Evolutionary conservation across 1,284 basidiomycete species (phyloP), one percentile per base, ranked within the genome.

Genomic region (Vanrija pseudolonga): DNA sequence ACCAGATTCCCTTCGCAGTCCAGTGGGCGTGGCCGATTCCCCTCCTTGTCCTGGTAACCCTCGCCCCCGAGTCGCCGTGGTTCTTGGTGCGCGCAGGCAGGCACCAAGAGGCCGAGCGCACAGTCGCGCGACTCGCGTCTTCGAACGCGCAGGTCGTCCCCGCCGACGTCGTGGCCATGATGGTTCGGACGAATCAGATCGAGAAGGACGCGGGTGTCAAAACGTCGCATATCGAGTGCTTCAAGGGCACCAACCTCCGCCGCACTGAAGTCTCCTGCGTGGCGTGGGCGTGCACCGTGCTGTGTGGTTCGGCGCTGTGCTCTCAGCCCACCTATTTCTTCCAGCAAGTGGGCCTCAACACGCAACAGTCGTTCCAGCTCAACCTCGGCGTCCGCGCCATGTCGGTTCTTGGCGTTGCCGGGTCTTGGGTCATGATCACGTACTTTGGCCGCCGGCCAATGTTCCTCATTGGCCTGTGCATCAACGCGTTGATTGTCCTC

Each of bases 161-260:
- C 3, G 26, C 26, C 44, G 32, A 45, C 18, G 8, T 28, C 11
- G 47, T 48, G 18, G 63, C 66, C 18, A 57, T 66, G 44, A 70
- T 69, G 50, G 50, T 51, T 20, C 64, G 66, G 44, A 69, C 68
- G 12, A 57, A 60, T 39, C 62, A 62, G 42, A 45, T 70, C 19
- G 67, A 68, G 48, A 47, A 55, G 26, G 42, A 42, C 14, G 54
- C 55, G 43, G 32, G 42, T 2, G 53, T 45, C 9, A 65, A 67
- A 4, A 41, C 69, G 9, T 63, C 63, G 17, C 79, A 77, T 64
- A 50, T 64, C 15, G 76, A 80, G 57, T 80, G 78, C 65, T 78
- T 80, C 74, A 66, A 67, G 47, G 75, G 71, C 9, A 56, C 61
- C 44, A 60, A 74, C 52, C 52, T 64, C 14, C 40, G 68, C 26